Conservation (phyloP, 495 filamentous ascomycete genomes). For the Penicillium flavigenum region DNA sequence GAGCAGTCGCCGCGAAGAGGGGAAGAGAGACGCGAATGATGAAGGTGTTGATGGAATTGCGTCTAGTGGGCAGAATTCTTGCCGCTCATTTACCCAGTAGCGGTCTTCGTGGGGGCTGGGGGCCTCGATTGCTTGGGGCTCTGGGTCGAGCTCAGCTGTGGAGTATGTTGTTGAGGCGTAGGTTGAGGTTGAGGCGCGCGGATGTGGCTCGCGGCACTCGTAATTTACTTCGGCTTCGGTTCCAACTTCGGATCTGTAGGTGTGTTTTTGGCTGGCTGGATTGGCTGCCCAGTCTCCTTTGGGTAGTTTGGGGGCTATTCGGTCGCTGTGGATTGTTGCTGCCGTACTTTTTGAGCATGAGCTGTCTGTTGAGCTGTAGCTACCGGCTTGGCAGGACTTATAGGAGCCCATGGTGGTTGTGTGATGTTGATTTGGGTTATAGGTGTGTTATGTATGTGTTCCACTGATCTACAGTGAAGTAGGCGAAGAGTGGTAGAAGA, state of each 20-base stretch:
- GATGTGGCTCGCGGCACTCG: constrained; percentile 28
- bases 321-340: constrained; percentile 52
- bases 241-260: constrained; percentile 27
- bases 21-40: constrained; percentile 85
- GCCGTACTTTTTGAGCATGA: constrained; percentile 63
- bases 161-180: constrained; percentile 75
- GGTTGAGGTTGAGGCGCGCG: constrained; percentile 70
- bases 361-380: constrained; percentile 58
- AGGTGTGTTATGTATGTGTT: constrained; percentile 1
- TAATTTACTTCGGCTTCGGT: constrained; percentile 33
- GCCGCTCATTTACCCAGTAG: constrained; percentile 61
- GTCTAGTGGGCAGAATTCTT: constrained; percentile 59
- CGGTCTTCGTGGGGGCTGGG: constrained; percentile 20
- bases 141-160: constrained; percentile 53
- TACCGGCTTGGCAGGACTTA: constrained; percentile 41
- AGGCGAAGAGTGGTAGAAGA: neutral
- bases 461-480: constrained; percentile 2
- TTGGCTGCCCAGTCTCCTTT: neutral
- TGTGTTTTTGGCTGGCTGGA: neutral
- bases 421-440: neutral
- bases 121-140: constrained; percentile 41
- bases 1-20: constrained; percentile 72
- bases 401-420: constrained; percentile 36
- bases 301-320: neutral
- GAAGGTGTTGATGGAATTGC: constrained; percentile 73